Base-by-base conservation (phyloP, 768 basidiomycete genomes). In the Kwoniella sp. region DNA sequence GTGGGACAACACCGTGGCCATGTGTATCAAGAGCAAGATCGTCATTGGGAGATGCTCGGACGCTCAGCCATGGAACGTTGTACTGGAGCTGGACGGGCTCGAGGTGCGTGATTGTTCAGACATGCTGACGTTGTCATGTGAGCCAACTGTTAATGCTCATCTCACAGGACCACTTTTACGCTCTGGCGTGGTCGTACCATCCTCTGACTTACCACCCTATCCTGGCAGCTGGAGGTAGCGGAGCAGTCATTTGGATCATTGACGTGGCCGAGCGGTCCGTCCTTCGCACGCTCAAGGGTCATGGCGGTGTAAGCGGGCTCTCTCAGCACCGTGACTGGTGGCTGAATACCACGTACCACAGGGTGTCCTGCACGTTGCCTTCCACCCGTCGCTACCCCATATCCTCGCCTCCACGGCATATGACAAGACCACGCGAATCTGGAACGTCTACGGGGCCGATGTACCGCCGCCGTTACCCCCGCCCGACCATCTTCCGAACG, bases 381-480 rank as follows among this genome's bases (percentile, higher is more conserved):
- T 62, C 38, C 58, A 57, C 14, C 63, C 54, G 10, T 33, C 15
- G 2, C n/a, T 37, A 3, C 54, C 60, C 3, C 63, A 71, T 40
- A 69, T 71, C 46, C 55, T 71, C 23, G 65, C 67, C 5, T 65
- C 67, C 1, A 57, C 56, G 9, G 67, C 67, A 3, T 31, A 45
- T n/a, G 70, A 72, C 49, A 56, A 55, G n/a, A 66, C 70, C 17
- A 43, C 45, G 9, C 47, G 70, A 19, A 52, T 72, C 10, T 72
- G 70, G 70, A 67, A 65, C 43, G 55, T 72, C 15, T 42, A 60
- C 12, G 66, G 62, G 1, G 28, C 49, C 6, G 52, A 56, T 7
- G n/a, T n/a, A n/a, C n/a, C n/a, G n/a, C 12, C 28, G 5, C 44
- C 44, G 0, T 14, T 17, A 5, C 12, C 29, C 11, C 31, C 29